A percentile compares a stretch with the other conserved stretches of the same genome.
Evolutionary conservation across 805 yeast genomes (phyloP).

Genomic region (Teunomyces tritomae): DNA sequence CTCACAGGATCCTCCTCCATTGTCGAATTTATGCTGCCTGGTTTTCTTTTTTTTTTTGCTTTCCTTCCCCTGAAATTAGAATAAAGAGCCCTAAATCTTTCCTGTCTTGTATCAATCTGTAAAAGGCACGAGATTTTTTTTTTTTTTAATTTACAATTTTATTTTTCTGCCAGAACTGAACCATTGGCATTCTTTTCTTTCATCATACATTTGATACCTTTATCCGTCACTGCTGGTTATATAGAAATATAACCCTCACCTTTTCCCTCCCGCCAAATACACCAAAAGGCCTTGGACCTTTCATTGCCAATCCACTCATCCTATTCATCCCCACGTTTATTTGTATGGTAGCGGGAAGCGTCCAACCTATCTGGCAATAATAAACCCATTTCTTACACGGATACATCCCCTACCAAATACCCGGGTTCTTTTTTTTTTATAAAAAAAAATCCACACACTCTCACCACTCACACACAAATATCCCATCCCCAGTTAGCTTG

Average conservation of each 20-base stretch:
- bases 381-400: not conserved
- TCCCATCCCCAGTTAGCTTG: not conserved
- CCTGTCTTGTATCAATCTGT: not conserved
- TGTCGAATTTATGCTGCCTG: not conserved
- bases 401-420: not conserved
- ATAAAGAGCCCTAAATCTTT: not conserved
- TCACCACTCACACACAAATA: too few species aligned
- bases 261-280: too few species aligned
- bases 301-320: not conserved
- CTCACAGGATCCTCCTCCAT: not conserved
- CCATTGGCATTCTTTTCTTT: constrained; percentile 1
- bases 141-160: not conserved
- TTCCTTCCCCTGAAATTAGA: too few species aligned
- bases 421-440: too few species aligned
- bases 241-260: too few species aligned
- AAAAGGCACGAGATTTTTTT: not conserved
- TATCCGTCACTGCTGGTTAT: too few species aligned
- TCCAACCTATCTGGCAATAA: not conserved
- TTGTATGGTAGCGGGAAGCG: constrained; percentile 1
- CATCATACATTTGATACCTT: not conserved
- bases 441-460: too few species aligned
- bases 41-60: not conserved
- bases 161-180: constrained; percentile 1
- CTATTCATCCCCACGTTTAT: not conserved
- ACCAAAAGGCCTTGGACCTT: not conserved